Evolutionary conservation across 2,329 filamentous ascomycete genomes (phyloP).

Genomic region (Apiospora pterosperma): DNA sequence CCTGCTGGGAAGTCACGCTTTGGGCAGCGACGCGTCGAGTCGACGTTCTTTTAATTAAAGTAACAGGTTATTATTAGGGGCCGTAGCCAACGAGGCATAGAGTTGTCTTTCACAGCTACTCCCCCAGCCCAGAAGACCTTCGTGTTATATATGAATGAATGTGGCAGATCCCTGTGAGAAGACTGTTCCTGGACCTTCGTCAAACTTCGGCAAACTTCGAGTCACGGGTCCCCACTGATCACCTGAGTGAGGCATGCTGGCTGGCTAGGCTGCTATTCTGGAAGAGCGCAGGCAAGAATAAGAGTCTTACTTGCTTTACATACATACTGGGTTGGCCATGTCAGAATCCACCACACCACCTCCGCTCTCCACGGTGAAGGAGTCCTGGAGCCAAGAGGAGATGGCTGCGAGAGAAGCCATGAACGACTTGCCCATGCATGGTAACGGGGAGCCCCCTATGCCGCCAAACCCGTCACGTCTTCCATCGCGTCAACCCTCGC

Average conservation of each 20-base stretch:
- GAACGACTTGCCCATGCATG: neutral
- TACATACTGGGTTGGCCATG: too few species aligned
- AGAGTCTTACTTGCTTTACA: neutral
- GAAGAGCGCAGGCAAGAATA: neutral
- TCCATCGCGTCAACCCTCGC: neutral
- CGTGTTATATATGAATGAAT: neutral
- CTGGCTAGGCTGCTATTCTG: neutral
- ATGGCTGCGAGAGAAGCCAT: slow-evolving; percentile 2
- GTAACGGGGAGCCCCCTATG: neutral
- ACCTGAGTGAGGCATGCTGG: neutral
- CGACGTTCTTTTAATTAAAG: neutral
- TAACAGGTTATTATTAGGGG: neutral
- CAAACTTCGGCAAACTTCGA: neutral
- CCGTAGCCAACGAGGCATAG: neutral
- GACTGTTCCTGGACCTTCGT: neutral
- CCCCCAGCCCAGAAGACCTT: neutral
- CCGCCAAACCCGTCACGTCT: neutral
- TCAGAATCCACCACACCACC: slow-evolving; percentile 4
- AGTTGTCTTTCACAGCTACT: neutral
- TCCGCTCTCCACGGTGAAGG: neutral
- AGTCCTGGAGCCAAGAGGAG: slow-evolving; percentile 5
- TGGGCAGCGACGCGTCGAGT: slow-evolving; percentile 21
- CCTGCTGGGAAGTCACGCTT: slow-evolving; percentile 9
- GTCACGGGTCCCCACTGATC: neutral
- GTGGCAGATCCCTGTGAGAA: neutral